phyloP scores from a whole-genome alignment of 2,329 filamentous ascomycete species.

The Raffaelea ambrosiae region DNA sequence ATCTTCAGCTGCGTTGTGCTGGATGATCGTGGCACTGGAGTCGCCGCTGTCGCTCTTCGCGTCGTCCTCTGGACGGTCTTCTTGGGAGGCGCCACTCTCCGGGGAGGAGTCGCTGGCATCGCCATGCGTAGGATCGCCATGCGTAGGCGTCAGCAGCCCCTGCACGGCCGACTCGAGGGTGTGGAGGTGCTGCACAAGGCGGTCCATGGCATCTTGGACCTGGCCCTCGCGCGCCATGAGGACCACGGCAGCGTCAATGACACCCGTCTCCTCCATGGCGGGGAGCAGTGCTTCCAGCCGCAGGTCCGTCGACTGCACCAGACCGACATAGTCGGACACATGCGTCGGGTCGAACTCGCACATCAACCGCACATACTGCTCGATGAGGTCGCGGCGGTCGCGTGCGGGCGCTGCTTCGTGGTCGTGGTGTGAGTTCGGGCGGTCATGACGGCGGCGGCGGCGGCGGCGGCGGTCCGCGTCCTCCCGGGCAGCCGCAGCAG shows the following conservation, averaged over 20 bases:
- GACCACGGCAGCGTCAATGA: conserved; percentile 86
- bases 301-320: conserved; percentile 68
- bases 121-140: neutral
- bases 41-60: conserved; percentile 1
- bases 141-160: conserved; percentile 49
- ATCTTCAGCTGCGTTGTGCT: conserved; percentile 55
- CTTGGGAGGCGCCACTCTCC: too few relatives aligned
- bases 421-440: conserved; percentile 20
- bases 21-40: conserved; percentile 9
- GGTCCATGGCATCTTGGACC: conserved; percentile 71
- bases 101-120: too few relatives aligned
- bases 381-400: conserved; percentile 52
- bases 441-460: too few relatives aligned
- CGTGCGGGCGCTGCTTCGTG: conserved; percentile 11
- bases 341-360: conserved; percentile 75
- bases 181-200: conserved; percentile 71
- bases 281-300: conserved; percentile 73
- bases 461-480: neutral
- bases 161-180: conserved; percentile 72
- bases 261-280: conserved; percentile 79
- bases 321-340: conserved; percentile 76
- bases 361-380: conserved; percentile 84
- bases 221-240: conserved; percentile 85
- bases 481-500: too few relatives aligned
- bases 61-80: conserved; percentile 1